Evolutionary conservation across 495 filamentous ascomycete species (phyloP).

Genomic region (Neurospora sp.): DNA sequence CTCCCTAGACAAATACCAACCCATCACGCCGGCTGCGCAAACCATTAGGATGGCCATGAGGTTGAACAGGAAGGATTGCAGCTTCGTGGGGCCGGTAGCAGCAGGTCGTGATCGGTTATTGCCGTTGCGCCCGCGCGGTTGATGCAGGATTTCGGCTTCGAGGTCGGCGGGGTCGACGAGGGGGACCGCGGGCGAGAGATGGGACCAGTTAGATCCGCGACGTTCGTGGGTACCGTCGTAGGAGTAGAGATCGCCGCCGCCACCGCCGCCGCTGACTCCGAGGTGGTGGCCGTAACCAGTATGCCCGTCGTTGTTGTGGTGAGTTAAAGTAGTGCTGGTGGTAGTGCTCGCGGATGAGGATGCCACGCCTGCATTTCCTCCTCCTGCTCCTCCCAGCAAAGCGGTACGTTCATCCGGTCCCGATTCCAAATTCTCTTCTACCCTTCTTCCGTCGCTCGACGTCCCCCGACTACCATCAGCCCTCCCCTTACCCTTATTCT

Average conservation of each 20-base stretch:
- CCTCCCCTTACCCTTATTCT: not conserved
- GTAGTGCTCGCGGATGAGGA: not conserved
- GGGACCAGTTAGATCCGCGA: constrained; percentile 39
- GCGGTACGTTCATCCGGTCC: constrained; percentile 31
- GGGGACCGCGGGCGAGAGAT: constrained; percentile 74
- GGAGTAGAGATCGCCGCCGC: not conserved
- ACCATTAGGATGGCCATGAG: constrained; percentile 63
- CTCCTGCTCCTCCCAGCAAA: not conserved
- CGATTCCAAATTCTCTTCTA: not conserved
- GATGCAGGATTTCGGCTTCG: not conserved
- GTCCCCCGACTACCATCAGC: not conserved
- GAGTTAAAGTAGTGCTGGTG: not conserved
- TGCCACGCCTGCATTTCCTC: not conserved
- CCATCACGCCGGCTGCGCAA: constrained; percentile 67
- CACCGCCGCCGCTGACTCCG: not conserved
- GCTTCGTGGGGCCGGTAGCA: constrained; percentile 27
- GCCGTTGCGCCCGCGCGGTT: not conserved
- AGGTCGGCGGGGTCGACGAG: constrained; percentile 34
- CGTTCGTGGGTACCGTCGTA: constrained; percentile 28
- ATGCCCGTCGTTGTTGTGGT: not conserved
- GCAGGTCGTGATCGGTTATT: constrained; percentile 1
- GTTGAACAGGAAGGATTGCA: constrained; percentile 63
- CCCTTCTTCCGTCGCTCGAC: not conserved
- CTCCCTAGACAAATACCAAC: constrained; percentile 65
- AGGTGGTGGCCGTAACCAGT: not conserved